These are phyloP conservation scores for Pichia scutulata DNA, from an alignment of 805 yeast species.

Conservation along the genomic window DNA sequence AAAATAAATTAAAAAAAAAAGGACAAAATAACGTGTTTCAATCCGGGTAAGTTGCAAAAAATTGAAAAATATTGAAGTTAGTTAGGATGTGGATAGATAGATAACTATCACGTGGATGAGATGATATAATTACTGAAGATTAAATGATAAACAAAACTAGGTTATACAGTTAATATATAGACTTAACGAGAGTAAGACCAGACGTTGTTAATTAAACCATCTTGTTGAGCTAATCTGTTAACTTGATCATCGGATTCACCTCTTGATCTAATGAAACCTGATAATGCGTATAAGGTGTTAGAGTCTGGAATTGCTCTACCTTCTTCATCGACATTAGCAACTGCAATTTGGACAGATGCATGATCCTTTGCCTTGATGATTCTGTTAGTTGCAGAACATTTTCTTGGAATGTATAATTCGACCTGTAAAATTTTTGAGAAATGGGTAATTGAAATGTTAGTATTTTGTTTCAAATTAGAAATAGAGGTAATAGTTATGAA, in stretches of 20 bases:
- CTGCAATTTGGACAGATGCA: constrained; percentile 97
- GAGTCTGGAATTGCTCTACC: constrained; percentile 92
- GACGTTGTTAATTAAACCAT: constrained; percentile 95
- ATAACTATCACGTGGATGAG: background rate
- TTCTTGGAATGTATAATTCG: constrained; percentile 99
- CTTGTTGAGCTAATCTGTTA: constrained; percentile 98
- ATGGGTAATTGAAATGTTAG: constrained; percentile 12
- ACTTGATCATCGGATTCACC: constrained; percentile 99
- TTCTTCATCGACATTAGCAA: constrained; percentile 95
- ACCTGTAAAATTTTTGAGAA: constrained; percentile 48
- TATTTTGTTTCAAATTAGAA: constrained; percentile 1
- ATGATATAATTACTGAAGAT: background rate
- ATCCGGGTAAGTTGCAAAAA: background rate
- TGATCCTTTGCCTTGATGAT: constrained; percentile 99
- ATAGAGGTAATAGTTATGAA: background rate
- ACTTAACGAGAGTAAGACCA: constrained; percentile 89
- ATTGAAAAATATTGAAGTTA: no score
- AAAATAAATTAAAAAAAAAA: no score
- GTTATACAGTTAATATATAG: constrained; percentile 1
- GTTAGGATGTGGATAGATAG: no score
- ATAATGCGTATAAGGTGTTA: constrained; percentile 90
- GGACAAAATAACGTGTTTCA: no score
- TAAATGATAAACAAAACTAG: background rate
- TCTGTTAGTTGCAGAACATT: constrained; percentile 99
- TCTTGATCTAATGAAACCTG: constrained; percentile 96